phyloP scores from a whole-genome alignment of 2,329 filamentous ascomycete genomes.

The Grosmannia serpens region DNA sequence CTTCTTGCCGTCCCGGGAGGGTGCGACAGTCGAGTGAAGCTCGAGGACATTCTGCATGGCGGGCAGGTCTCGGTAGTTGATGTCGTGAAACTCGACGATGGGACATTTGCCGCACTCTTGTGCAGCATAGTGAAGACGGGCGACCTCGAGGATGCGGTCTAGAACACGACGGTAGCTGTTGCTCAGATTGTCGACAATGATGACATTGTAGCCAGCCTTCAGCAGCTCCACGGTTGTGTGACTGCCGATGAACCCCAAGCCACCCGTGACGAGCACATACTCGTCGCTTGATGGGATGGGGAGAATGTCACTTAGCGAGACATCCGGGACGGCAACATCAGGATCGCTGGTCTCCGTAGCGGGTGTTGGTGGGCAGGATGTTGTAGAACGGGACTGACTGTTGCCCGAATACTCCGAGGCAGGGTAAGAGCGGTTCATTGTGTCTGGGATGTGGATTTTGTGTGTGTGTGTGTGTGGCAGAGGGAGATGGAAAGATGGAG shows the following conservation, averaged over 20 bases:
- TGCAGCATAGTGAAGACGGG: slow-evolving; percentile 16
- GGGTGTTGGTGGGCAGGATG: neutral
- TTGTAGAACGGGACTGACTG: neutral
- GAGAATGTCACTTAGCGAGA: neutral
- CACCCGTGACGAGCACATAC: slow-evolving; percentile 4
- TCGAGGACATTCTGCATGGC: slow-evolving; percentile 26
- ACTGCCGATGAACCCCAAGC: slow-evolving; percentile 5
- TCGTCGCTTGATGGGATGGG: neutral
- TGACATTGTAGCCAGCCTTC: slow-evolving; percentile 17
- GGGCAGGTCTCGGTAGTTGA: slow-evolving; percentile 24
- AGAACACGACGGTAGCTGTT: slow-evolving; percentile 29
- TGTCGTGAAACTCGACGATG: slow-evolving; percentile 24
- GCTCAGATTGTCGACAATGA: slow-evolving; percentile 32
- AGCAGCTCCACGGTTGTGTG: slow-evolving; percentile 3
- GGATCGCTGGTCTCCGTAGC: neutral
- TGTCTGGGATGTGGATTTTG: neutral
- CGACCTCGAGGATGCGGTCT: slow-evolving; percentile 17
- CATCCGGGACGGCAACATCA: neutral
- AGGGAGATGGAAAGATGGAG: neutral
- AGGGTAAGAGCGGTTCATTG: neutral
- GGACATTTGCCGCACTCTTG: slow-evolving; percentile 15
- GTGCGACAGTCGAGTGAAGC: slow-evolving; percentile 17
- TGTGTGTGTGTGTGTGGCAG: neutral
- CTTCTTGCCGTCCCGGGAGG: slow-evolving; percentile 1
- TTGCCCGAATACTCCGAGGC: slow-evolving; percentile 4